Percentiles rank a stretch among this genome's conserved stretches.
Evolutionary conservation across 345 rosid genomes (phyloP).

Genomic region (Murraya paniculata): DNA sequence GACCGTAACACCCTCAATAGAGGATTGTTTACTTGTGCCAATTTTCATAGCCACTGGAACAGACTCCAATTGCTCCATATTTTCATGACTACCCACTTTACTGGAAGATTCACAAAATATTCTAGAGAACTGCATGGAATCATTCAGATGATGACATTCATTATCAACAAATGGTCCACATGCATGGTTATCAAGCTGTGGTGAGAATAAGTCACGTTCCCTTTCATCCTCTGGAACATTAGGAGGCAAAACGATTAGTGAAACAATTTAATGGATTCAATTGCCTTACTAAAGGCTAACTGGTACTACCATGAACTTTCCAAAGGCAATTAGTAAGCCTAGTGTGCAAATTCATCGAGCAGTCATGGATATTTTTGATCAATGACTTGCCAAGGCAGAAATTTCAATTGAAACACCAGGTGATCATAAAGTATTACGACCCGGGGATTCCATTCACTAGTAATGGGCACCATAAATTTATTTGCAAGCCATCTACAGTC

Average conservation of each 20-base stretch:
- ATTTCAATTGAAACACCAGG: background rate
- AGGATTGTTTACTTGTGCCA: background rate
- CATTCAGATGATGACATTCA: slow-evolving; percentile 19
- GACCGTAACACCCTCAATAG: background rate
- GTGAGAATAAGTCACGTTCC: slow-evolving; percentile 34
- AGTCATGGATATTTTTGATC: background rate
- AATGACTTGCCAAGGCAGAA: background rate
- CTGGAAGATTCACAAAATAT: slow-evolving; percentile 10
- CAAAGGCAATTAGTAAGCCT: background rate
- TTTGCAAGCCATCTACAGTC: background rate
- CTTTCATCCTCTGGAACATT: slow-evolving; percentile 61
- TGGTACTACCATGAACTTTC: background rate
- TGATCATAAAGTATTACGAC: background rate
- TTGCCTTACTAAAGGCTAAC: background rate
- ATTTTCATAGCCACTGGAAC: background rate
- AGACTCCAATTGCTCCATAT: slow-evolving; percentile 14
- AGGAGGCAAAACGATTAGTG: slow-evolving; percentile 1
- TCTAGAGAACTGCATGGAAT: slow-evolving; percentile 18
- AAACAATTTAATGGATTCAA: background rate
- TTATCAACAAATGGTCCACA: slow-evolving; percentile 19
- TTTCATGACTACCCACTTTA: slow-evolving; percentile 25
- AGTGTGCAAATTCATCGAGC: background rate
- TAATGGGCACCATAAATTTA: background rate
- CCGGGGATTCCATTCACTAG: background rate
- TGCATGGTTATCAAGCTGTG: slow-evolving; percentile 42